Percentiles rank a stretch among this genome's conserved stretches.
These are phyloP conservation scores for Pythium scleroteichum DNA, from an alignment of 352 stramenopile species.

Conservation along the genomic window DNA sequence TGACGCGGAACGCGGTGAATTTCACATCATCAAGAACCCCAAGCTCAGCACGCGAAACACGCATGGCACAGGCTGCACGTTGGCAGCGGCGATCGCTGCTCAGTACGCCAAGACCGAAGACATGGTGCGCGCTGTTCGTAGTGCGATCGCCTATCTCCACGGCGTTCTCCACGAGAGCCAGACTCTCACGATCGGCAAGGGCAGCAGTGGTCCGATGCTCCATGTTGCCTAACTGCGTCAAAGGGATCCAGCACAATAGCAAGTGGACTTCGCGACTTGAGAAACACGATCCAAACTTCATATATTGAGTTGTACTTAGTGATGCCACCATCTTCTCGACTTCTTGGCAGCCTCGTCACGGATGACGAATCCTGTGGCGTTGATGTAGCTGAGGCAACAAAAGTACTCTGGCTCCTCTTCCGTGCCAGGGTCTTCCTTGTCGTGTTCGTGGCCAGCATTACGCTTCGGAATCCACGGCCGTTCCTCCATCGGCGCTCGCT, in stretches of 20 bases:
- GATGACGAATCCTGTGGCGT: constrained; percentile 26
- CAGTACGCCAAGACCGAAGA: constrained; percentile 67
- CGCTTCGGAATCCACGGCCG: constrained; percentile 22
- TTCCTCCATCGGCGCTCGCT: constrained; percentile 18
- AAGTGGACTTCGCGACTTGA: neutral
- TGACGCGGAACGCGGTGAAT: constrained; percentile 23
- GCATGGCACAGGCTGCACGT: constrained; percentile 92
- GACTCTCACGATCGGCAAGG: constrained; percentile 34
- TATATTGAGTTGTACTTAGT: neutral
- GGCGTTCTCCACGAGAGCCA: constrained; percentile 39
- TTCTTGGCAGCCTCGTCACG: constrained; percentile 18
- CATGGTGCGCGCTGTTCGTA: constrained; percentile 35
- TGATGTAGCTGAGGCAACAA: constrained; percentile 78
- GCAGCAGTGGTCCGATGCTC: constrained; percentile 46
- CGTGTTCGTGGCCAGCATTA: neutral
- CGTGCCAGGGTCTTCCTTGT: neutral
- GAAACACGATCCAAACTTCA: neutral
- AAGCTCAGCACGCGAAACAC: constrained; percentile 48
- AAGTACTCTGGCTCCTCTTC: constrained; percentile 41
- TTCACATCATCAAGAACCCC: constrained; percentile 37
- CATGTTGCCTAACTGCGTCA: constrained; percentile 28
- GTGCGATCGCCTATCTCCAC: constrained; percentile 50
- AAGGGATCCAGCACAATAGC: neutral
- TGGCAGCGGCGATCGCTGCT: constrained; percentile 91
- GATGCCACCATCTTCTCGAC: constrained; percentile 18